Conservation (phyloP, 352 stramenopile species). For the Aphanomyces euteiches region DNA sequence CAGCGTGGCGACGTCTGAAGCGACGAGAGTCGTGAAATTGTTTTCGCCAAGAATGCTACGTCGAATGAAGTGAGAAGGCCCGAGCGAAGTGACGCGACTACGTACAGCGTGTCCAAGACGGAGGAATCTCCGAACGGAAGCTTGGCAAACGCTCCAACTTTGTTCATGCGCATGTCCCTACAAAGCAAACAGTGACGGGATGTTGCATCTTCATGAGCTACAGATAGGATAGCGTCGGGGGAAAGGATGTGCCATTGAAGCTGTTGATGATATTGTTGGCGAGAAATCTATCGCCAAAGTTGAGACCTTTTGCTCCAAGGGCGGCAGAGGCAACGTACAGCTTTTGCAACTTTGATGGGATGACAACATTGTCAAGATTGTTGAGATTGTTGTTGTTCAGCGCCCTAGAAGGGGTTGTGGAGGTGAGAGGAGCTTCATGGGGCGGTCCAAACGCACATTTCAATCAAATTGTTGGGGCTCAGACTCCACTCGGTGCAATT, state of each 20-base stretch:
- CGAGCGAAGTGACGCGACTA: neutral
- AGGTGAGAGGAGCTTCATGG: no score
- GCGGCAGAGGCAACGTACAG: neutral
- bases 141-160: neutral
- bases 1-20: neutral
- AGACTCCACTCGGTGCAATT: constrained; percentile 1
- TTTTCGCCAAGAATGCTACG: constrained; percentile 9
- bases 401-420: neutral
- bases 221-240: neutral
- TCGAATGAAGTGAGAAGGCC: neutral
- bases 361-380: neutral
- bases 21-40: neutral
- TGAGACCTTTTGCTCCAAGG: no score
- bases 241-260: neutral
- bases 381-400: constrained; percentile 4
- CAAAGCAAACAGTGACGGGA: neutral
- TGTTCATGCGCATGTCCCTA: neutral
- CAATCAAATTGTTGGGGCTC: neutral
- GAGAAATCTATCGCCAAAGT: neutral
- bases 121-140: neutral
- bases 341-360: neutral
- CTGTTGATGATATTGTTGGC: constrained; percentile 5
- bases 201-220: neutral
- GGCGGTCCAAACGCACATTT: neutral
- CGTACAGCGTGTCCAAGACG: neutral